These are phyloP conservation scores for Lantana camara DNA, from an alignment of 257 asterid genomes.

Conservation along the genomic window DNA sequence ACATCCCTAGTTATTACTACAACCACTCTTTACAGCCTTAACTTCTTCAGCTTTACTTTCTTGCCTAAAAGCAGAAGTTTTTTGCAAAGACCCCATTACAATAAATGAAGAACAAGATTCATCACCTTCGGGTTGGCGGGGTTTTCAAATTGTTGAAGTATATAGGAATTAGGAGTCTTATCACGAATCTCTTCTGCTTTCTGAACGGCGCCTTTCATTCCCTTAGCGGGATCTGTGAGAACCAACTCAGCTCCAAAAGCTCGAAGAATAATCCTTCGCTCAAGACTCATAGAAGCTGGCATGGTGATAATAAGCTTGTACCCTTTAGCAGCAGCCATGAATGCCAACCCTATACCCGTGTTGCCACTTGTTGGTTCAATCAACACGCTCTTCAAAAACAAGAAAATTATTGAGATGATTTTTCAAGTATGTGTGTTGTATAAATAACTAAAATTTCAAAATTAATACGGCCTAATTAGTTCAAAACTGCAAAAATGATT, in stretches of 20 bases:
- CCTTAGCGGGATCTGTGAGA: constrained; percentile 42
- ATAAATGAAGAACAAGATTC: neutral
- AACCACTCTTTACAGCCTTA: too few relatives aligned
- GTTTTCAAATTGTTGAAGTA: constrained; percentile 53
- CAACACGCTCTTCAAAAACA: constrained; percentile 37
- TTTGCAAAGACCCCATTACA: neutral
- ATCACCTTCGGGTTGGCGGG: constrained; percentile 54
- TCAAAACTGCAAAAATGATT: neutral
- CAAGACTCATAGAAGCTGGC: constrained; percentile 50
- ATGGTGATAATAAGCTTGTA: constrained; percentile 46
- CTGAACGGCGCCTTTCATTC: constrained; percentile 51
- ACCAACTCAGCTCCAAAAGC: constrained; percentile 56
- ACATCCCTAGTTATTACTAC: too few relatives aligned
- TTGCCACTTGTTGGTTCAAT: constrained; percentile 50
- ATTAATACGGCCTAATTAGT: neutral
- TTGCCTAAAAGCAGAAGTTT: too few relatives aligned
- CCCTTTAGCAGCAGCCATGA: constrained; percentile 48
- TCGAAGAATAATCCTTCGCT: constrained; percentile 45
- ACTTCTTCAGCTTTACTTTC: too few relatives aligned
- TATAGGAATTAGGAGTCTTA: constrained; percentile 52
- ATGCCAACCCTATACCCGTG: constrained; percentile 49
- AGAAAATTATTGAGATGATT: neutral
- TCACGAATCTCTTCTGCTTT: constrained; percentile 48
- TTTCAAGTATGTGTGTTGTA: neutral
- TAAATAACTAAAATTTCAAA: constrained; percentile 9